phyloP scores from a whole-genome alignment of 2,329 filamentous ascomycete genomes.

The Falciphora oryzae region DNA sequence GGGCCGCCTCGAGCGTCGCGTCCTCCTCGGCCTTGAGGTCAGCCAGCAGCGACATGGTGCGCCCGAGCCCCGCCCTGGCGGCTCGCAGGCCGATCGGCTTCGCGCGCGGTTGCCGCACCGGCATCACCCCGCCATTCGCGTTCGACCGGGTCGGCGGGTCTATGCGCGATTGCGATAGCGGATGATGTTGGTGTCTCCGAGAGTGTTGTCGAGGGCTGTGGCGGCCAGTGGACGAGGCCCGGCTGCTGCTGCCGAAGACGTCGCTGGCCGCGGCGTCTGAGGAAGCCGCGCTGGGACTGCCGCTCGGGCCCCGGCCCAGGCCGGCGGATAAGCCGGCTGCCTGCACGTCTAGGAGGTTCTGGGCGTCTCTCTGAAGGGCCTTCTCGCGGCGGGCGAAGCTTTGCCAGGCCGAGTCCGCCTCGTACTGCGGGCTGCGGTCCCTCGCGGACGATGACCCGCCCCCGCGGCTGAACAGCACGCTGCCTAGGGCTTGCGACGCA shows the following conservation, averaged over 20 bases:
- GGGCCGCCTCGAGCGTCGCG: constrained; percentile 49
- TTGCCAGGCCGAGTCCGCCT: constrained; percentile 41
- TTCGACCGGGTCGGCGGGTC: constrained; percentile 33
- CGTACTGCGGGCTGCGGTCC: constrained; percentile 21
- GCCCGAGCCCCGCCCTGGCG: constrained; percentile 59
- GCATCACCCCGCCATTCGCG: constrained; percentile 46
- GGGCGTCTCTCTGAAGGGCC: constrained; percentile 40
- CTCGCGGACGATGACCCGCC: constrained; percentile 11
- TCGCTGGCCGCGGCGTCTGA: constrained; percentile 29
- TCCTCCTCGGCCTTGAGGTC: constrained; percentile 64
- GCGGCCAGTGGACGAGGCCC: constrained; percentile 31
- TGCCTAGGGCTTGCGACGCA: constrained; percentile 22
- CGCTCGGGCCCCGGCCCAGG: constrained; percentile 22
- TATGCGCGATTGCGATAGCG: constrained; percentile 32
- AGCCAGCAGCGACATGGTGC: constrained; percentile 57
- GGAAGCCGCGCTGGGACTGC: constrained; percentile 15
- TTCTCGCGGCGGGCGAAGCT: constrained; percentile 40
- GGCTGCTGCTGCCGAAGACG: constrained; percentile 26
- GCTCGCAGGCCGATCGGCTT: constrained; percentile 51
- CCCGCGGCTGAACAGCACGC: constrained; percentile 32
- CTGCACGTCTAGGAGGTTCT: constrained; percentile 43
- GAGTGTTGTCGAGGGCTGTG: neutral
- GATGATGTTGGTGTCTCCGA: constrained; percentile 12
- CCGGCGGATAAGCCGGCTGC: constrained; percentile 37
- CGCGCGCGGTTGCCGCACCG: constrained; percentile 51